These are phyloP conservation scores for Suillus discolor DNA, from an alignment of 768 basidiomycete genomes.

Conservation along the genomic window DNA sequence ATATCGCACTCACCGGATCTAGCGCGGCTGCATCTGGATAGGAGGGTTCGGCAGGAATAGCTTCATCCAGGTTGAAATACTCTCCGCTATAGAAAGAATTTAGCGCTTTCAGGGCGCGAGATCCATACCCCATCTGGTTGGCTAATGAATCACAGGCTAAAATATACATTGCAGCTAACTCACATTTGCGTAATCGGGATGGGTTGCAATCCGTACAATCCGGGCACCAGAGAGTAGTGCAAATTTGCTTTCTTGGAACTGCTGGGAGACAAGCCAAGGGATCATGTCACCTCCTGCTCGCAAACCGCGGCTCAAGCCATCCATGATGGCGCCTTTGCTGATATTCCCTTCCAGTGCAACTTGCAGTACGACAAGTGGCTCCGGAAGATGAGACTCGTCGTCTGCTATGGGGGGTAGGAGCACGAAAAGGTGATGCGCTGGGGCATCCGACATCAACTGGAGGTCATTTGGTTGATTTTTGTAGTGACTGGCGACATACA, in stretches of 20 bases:
- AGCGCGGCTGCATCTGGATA: conserved; percentile 62
- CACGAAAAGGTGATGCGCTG: conserved; percentile 96
- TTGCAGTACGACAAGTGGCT: conserved; percentile 94
- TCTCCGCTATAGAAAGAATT: conserved; percentile 94
- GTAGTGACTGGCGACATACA: conserved; percentile 97
- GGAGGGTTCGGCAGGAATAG: conserved; percentile 46
- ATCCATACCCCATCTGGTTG: conserved; percentile 93
- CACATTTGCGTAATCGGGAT: conserved; percentile 93
- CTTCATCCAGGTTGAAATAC: conserved; percentile 84
- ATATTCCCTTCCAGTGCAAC: conserved; percentile 96
- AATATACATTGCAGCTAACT: conserved; percentile 29
- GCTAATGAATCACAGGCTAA: conserved; percentile 10
- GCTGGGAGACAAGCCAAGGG: conserved; percentile 92
- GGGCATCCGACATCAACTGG: conserved; percentile 96
- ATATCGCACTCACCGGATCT: conserved; percentile 41
- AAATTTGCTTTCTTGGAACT: conserved; percentile 96
- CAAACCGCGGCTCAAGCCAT: conserved; percentile 80
- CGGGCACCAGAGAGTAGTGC: conserved; percentile 89
- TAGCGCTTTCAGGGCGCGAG: conserved; percentile 81
- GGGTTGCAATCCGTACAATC: conserved; percentile 90
- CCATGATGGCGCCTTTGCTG: conserved; percentile 81
- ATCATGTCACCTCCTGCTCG: conserved; percentile 96
- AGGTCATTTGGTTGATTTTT: conserved; percentile 99
- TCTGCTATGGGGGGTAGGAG: conserved; percentile 91
- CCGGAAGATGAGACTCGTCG: conserved; percentile 88